Evolutionary conservation across 1,139 yeast genomes (phyloP).

Genomic region (Zygotorulaspora mrakii): DNA sequence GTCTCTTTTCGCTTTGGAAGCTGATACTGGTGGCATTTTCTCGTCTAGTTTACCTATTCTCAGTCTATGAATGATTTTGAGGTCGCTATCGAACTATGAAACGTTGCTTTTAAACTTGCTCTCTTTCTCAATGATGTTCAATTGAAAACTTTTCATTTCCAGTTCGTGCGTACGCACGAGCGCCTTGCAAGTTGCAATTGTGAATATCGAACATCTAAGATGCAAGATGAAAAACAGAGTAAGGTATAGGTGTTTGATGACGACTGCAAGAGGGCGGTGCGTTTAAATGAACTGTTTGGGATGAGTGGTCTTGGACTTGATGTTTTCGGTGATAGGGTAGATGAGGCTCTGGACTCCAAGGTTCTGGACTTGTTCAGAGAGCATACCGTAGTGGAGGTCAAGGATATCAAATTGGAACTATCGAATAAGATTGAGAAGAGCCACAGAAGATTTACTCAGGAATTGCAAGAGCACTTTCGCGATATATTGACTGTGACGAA

Average conservation of each 20-base stretch:
- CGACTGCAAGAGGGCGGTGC: not conserved
- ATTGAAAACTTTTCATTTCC: slow-evolving; percentile 16
- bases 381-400: slow-evolving; percentile 19
- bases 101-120: not conserved
- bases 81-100: not conserved
- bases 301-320: not conserved
- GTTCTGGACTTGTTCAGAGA: slow-evolving; percentile 17
- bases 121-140: not conserved
- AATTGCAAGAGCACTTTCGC: slow-evolving; percentile 23
- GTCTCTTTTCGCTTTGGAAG: slow-evolving; percentile 97
- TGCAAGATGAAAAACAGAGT: not conserved
- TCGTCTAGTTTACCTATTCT: not conserved
- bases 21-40: slow-evolving; percentile 48
- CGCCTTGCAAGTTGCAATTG: not conserved
- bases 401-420: slow-evolving; percentile 22
- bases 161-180: slow-evolving; percentile 13
- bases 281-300: not conserved
- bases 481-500: slow-evolving; percentile 27
- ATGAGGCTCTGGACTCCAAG: slow-evolving; percentile 4
- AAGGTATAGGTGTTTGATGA: slow-evolving; percentile 1
- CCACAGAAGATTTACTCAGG: slow-evolving; percentile 21
- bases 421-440: slow-evolving; percentile 18
- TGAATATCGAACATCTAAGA: not conserved
- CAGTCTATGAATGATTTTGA: not conserved
- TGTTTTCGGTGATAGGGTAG: not conserved